These are phyloP conservation scores for Erythrobasidium hasegawianum DNA, from an alignment of 1,284 basidiomycete species.

Conservation along the genomic window DNA sequence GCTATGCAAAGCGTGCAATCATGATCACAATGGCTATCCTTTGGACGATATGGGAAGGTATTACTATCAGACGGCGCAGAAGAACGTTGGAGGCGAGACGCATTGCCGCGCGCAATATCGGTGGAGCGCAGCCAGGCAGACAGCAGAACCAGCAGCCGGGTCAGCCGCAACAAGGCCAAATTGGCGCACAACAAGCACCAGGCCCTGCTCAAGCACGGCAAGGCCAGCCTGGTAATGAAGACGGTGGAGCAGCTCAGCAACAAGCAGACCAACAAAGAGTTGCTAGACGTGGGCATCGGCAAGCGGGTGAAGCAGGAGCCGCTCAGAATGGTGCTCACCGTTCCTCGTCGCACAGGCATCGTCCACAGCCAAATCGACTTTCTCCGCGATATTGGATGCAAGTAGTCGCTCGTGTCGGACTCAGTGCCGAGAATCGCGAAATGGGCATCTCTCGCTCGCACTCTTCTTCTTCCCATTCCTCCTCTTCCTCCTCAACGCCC, in stretches of 20 bases:
- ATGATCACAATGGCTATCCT: slow-evolving; percentile 39
- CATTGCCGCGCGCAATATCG: background rate
- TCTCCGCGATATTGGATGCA: slow-evolving; percentile 47
- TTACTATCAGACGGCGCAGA: slow-evolving; percentile 36
- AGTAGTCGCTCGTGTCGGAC: slow-evolving; percentile 43
- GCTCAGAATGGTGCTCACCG: slow-evolving; percentile 29
- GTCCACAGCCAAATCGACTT: slow-evolving; percentile 37
- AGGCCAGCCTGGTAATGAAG: background rate
- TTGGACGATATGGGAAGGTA: slow-evolving; percentile 45
- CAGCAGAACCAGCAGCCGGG: background rate
- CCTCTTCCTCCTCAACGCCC: background rate
- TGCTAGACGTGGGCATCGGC: background rate
- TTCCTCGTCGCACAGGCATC: slow-evolving; percentile 17
- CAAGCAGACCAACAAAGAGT: background rate
- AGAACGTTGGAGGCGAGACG: slow-evolving; percentile 33
- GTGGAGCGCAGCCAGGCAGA: background rate
- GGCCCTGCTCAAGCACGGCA: slow-evolving; percentile 1
- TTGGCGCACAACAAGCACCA: slow-evolving; percentile 8
- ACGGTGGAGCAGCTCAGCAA: background rate
- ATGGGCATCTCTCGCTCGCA: slow-evolving; percentile 43
- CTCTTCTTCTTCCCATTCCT: slow-evolving; percentile 9
- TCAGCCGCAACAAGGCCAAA: background rate
- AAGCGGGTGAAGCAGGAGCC: slow-evolving; percentile 10
- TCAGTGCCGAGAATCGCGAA: slow-evolving; percentile 45
- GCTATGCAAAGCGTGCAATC: slow-evolving; percentile 38